Evolutionary conservation across 129 eudicot species (phyloP), one percentile per base, ranked within the genome.

Genomic region (Solidago caesia): DNA sequence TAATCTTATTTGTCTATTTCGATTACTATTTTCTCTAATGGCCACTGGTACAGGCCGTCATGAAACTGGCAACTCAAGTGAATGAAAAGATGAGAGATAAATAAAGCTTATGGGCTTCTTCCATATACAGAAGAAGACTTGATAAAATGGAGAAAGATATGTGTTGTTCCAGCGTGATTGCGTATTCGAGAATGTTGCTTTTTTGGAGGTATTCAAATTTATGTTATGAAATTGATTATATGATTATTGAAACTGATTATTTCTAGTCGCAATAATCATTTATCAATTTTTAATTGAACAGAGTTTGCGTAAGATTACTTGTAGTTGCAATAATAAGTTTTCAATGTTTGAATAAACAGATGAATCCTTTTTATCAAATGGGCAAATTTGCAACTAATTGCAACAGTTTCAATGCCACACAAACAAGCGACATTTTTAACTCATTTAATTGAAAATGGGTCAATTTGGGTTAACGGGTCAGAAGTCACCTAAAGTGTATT

Each of bases 71-170:
- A 27, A 76, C 75, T 60, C 91, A 89, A 73, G 46, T 84, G 49
- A 82, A 74, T 80, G 91, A 89, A 71, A 84, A 87, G 80, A 89
- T 92, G 93, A 87, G 85, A 84, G 87, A 80, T 48, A 70, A 81
- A 64, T 89, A 96, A 39, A 75, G 81, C 72, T 64, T 80, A 70
- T 92, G 97, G 97, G 83, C 86, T 64, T 93, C 97, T 11, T 89
- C 91, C 27, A 84, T 92, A 60, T 92, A 92, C 73, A n/a, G n/a
- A n/a, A 85, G 93, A 89, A 85, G 97, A 85, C 89, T 89, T 29
- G 88, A 92, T 75, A 92, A 82, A 81, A 89, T 93, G 87, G 96
- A 87, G 78, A 87, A 84, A 83, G 96, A 87, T 71, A 92, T 89
- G 91, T 80, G 44, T 74, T 51, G 13, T 33, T 52, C 63, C 13